Evolutionary conservation across 805 yeast species (phyloP), one percentile per base, ranked within the genome.

Genomic region (Lachancea mirantina): DNA sequence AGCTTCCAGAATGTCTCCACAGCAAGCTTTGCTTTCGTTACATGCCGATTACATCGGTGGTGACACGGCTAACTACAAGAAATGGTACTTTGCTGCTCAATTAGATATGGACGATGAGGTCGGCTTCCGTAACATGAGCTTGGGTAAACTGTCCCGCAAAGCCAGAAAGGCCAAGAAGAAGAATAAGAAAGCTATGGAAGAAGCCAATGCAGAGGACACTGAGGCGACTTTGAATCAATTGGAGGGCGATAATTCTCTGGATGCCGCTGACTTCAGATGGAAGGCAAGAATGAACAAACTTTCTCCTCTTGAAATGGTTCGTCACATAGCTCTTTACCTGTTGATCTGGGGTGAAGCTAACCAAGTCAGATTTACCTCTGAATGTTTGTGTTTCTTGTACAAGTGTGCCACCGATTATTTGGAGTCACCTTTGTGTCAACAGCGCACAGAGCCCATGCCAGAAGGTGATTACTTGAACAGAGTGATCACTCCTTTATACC

Each of bases 31-130:
- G 47, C 67, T 83, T 46, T 78, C 87, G 26, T 65, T 83, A 51
- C 94, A 83, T 52, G 87, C 92, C 29, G 94, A 83, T 59, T 83
- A 81, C 62, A 84, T 89, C 40, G 96, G 96, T 0, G 96, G 97
- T 11, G 84, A 78, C 30, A 66, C 77, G 39, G 73, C 96, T 3
- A 89, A 89, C 59, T 89, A 78, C 59, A 73, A 79, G 50, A 85
- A 83, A 57, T 89, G 97, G 97, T 85, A 77, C 55, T 83, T 88
- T 59, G 84, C 94, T 27, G 84, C 94, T 6, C 84, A 78, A 57
- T 62, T 81, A 22, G 87, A 79, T 43, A 58, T 80, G 29, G 95
- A 87, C 58, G 81, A 74, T 34, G 79, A 72, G 34, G 60, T 82
- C 49, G 94, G 94, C 9, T 83, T 81, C 60, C 74, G 83, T 58